Conservation (phyloP, 129 eudicot species). For the Artemisia tridentata region DNA sequence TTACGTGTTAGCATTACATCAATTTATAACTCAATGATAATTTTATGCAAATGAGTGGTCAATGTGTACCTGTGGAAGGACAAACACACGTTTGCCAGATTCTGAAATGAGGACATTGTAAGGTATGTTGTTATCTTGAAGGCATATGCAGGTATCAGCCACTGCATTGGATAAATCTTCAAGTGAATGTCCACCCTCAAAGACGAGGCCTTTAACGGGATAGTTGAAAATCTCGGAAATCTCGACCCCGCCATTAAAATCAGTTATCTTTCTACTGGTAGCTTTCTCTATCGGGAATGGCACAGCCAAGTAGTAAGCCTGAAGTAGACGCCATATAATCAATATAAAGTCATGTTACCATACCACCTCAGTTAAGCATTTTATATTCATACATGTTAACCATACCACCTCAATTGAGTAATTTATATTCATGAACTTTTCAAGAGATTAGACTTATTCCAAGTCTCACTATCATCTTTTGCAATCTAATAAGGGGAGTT, state of each 20-base stretch:
- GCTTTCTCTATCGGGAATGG: slow-evolving; percentile 72
- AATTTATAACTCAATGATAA: neutral
- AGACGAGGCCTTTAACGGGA: slow-evolving; percentile 67
- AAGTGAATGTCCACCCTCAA: slow-evolving; percentile 52
- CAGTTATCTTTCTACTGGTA: slow-evolving; percentile 38
- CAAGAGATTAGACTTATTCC: too few relatives aligned
- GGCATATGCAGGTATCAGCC: slow-evolving; percentile 54
- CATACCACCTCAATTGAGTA: too few relatives aligned
- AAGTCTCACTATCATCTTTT: too few relatives aligned
- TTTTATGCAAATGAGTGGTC: neutral
- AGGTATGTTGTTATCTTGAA: slow-evolving; percentile 65
- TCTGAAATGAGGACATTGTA: slow-evolving; percentile 67
- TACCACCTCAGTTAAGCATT: too few relatives aligned
- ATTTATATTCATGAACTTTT: too few relatives aligned
- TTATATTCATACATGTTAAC: too few relatives aligned
- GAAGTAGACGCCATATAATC: slow-evolving; percentile 11
- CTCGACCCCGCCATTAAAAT: slow-evolving; percentile 30
- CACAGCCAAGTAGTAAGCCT: slow-evolving; percentile 70
- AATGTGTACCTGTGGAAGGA: slow-evolving; percentile 66
- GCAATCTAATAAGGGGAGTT: too few relatives aligned
- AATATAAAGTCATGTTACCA: slow-evolving; percentile 1
- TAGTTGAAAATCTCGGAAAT: slow-evolving; percentile 57
- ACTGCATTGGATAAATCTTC: slow-evolving; percentile 54
- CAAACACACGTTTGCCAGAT: slow-evolving; percentile 52
- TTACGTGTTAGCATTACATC: slow-evolving; percentile 1